A percentile compares a stretch with the other conserved stretches of the same genome.
Conservation (phyloP, 129 eudicot species). For the Oenanthe sinensis region DNA sequence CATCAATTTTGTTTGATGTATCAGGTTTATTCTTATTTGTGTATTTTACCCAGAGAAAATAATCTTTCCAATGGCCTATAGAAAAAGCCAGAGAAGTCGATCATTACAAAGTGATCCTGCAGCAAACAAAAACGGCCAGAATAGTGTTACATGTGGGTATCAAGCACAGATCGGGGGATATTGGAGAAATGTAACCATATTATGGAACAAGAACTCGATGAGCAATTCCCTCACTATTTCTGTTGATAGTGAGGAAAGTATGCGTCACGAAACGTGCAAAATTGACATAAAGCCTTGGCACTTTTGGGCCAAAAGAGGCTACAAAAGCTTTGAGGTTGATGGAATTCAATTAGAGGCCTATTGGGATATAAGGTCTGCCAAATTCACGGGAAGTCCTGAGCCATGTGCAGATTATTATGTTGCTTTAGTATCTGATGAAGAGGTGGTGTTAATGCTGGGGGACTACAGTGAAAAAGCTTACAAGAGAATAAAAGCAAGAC, state of each 20-base stretch:
- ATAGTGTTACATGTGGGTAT: slow-evolving; percentile 56
- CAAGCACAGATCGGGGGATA: slow-evolving; percentile 61
- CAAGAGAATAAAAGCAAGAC: slow-evolving; percentile 56
- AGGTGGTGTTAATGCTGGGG: slow-evolving; percentile 66
- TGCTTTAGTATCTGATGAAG: slow-evolving; percentile 69
- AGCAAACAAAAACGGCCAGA: slow-evolving; percentile 38
- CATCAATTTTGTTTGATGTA: not conserved
- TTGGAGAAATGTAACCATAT: slow-evolving; percentile 67
- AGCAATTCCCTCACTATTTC: slow-evolving; percentile 50
- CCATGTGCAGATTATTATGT: slow-evolving; percentile 65
- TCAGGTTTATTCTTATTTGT: not conserved
- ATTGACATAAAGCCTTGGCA: slow-evolving; percentile 90
- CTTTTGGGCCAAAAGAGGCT: slow-evolving; percentile 84
- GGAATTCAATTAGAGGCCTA: slow-evolving; percentile 51
- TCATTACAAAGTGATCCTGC: slow-evolving; percentile 37
- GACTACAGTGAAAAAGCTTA: slow-evolving; percentile 59
- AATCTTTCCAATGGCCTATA: slow-evolving; percentile 28
- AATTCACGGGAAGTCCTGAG: slow-evolving; percentile 71
- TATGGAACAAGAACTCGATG: slow-evolving; percentile 75
- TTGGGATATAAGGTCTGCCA: slow-evolving; percentile 81
- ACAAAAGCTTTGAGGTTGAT: slow-evolving; percentile 63
- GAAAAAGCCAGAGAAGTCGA: slow-evolving; percentile 24
- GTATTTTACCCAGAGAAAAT: not conserved
- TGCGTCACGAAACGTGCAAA: slow-evolving; percentile 49
- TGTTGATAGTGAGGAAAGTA: slow-evolving; percentile 45